Evolutionary conservation across 768 basidiomycete species (phyloP).

Genomic region (Hysterangium stoloniferum): DNA sequence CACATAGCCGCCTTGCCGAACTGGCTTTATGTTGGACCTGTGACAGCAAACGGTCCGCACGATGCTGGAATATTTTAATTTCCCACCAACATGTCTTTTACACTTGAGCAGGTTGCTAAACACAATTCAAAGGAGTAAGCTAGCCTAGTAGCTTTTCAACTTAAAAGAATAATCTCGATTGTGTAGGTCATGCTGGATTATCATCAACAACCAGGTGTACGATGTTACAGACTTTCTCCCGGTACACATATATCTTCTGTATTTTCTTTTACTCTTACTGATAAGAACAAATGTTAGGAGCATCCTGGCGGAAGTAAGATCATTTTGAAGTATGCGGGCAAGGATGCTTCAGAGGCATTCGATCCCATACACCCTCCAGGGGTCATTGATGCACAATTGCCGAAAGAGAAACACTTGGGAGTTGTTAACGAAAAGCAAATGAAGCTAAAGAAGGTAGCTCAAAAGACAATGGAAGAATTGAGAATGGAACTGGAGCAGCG

Average conservation of each 20-base stretch:
- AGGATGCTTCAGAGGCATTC: constrained; percentile 72
- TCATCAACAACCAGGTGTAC: constrained; percentile 74
- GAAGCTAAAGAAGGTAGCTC: constrained; percentile 27
- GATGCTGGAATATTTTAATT: no score
- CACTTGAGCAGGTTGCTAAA: constrained; percentile 49
- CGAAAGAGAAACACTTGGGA: constrained; percentile 67
- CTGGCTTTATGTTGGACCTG: no score
- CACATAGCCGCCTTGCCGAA: no score
- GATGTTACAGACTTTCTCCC: constrained; percentile 76
- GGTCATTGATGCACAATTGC: constrained; percentile 65
- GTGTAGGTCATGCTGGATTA: constrained; percentile 57
- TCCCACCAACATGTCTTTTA: constrained; percentile 2
- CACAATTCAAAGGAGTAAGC: constrained; percentile 48
- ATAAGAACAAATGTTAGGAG: constrained; percentile 32
- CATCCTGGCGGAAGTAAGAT: constrained; percentile 79
- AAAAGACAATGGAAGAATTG: constrained; percentile 61
- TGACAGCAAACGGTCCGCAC: no score
- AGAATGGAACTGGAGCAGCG: constrained; percentile 55
- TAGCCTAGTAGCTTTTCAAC: not conserved
- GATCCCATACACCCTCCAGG: constrained; percentile 83
- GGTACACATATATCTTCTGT: constrained; percentile 29
- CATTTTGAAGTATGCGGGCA: constrained; percentile 78
- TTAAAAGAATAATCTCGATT: not conserved
- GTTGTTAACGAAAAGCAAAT: constrained; percentile 43
- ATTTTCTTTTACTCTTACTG: not conserved